Base-by-base conservation (phyloP, 2,329 filamentous ascomycete genomes). In the Hyphodiscus sp. region DNA sequence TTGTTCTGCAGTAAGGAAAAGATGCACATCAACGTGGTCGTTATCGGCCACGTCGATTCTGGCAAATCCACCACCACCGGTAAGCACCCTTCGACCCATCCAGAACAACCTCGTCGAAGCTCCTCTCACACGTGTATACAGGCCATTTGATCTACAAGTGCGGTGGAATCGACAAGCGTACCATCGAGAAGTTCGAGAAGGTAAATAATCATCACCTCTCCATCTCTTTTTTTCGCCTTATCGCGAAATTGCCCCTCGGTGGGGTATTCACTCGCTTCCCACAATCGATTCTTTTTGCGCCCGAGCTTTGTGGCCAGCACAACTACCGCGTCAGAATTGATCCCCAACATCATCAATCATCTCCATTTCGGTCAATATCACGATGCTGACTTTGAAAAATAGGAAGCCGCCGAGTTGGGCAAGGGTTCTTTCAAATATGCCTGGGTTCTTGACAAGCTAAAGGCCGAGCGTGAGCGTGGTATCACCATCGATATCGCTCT, bases 171-270 rank as follows among this genome's bases (percentile, higher is more conserved):
- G 94, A 99, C 89, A 91, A 92, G 85, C 92, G 94, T 91, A 97
- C 92, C 78, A 99, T 99, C 76, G 94, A 99, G 88, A 99, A 99
- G 89, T 99, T 99, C 86, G 94, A 99, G 91, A 99, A 99, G 90
- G 91, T 95, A 78, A 75, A 84, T 50, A 47, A 26, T 19, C 41
- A 20, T 33, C 18, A 49, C 41, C 56, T 59, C 53, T 52, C 50
- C 45, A 44, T 20, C 48, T 54, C 58, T 50, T 43, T 33, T 48
- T 57, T 44, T 46, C 47, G 42, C 47, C 59, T 65, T 64, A 63
- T 63, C 61, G 55, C 58, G 51, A 52, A 55, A 51, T 63, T 66
- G 63, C 63, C 60, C 61, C 61, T 70, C 68, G 58, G 64, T 63
- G 65, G 65, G 64, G 64, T 55, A 64, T 49, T 51, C 51, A 23